phyloP scores from a whole-genome alignment of 2,329 filamentous ascomycete species.

The Stemphylium lycopersici region DNA sequence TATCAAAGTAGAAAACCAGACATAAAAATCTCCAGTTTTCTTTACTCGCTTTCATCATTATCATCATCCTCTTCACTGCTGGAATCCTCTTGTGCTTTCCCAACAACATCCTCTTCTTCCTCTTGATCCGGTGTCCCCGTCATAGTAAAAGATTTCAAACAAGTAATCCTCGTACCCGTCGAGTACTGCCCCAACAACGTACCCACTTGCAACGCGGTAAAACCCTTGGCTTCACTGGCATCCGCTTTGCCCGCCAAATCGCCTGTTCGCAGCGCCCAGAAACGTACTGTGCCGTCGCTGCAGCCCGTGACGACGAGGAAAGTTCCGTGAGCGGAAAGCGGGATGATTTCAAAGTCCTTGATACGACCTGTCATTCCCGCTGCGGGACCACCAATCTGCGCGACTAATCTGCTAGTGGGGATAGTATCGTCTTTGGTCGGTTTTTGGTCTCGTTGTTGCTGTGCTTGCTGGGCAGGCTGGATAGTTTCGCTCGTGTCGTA shows the following conservation, averaged over 20 bases:
- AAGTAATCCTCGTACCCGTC: slow-evolving; percentile 88
- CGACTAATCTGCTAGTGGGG: slow-evolving; percentile 67
- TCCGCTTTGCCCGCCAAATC: slow-evolving; percentile 29
- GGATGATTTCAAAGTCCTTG: slow-evolving; percentile 82
- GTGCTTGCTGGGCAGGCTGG: slow-evolving; percentile 33
- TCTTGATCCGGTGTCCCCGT: slow-evolving; percentile 52
- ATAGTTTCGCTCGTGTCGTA: slow-evolving; percentile 69
- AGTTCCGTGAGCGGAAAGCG: slow-evolving; percentile 46
- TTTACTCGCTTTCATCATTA: slow-evolving; percentile 27
- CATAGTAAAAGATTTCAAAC: slow-evolving; percentile 86
- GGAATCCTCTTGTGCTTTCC: slow-evolving; percentile 25
- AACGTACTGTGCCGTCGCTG: slow-evolving; percentile 82
- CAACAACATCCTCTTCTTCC: slow-evolving; percentile 24
- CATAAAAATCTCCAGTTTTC: neutral
- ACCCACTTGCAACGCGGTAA: slow-evolving; percentile 61
- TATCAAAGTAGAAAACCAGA: neutral
- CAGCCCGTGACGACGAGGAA: slow-evolving; percentile 72
- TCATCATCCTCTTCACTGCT: slow-evolving; percentile 25
- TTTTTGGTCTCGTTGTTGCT: slow-evolving; percentile 45
- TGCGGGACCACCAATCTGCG: slow-evolving; percentile 77
- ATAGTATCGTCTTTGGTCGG: slow-evolving; percentile 48
- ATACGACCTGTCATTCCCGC: slow-evolving; percentile 73
- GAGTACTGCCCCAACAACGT: slow-evolving; percentile 77
- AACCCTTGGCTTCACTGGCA: slow-evolving; percentile 24
- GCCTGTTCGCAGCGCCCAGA: slow-evolving; percentile 67